Evolutionary conservation across 805 yeast species (phyloP).

Genomic region (Dipodascus geniculatus): DNA sequence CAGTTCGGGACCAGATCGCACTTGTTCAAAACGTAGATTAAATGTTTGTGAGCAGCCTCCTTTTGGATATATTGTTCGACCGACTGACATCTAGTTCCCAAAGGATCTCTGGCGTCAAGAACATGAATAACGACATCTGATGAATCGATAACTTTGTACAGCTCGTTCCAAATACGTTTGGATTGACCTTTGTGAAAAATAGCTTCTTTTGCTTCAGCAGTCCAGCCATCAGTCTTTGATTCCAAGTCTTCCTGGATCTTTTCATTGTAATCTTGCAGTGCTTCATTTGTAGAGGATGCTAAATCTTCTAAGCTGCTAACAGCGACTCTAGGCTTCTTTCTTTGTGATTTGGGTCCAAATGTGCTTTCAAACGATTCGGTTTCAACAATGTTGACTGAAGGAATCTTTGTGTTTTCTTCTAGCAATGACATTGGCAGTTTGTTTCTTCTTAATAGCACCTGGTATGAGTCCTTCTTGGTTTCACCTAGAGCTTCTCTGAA

Average conservation of each 20-base stretch:
- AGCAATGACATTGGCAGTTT: constrained; percentile 91
- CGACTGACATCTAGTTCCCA: constrained; percentile 88
- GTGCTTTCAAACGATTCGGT: constrained; percentile 74
- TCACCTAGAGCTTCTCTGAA: constrained; percentile 91
- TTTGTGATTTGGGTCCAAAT: constrained; percentile 91
- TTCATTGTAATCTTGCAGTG: constrained; percentile 52
- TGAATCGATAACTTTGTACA: constrained; percentile 93
- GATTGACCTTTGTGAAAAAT: constrained; percentile 96
- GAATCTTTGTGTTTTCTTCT: constrained; percentile 73
- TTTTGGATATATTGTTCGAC: constrained; percentile 88
- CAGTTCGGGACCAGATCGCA: constrained; percentile 98
- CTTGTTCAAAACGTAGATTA: constrained; percentile 87
- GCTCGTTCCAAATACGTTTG: constrained; percentile 96
- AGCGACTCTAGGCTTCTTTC: constrained; percentile 79
- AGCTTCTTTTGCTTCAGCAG: constrained; percentile 87
- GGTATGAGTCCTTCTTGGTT: constrained; percentile 69
- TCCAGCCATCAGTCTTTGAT: constrained; percentile 68
- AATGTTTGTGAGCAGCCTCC: constrained; percentile 94
- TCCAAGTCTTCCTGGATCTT: constrained; percentile 42
- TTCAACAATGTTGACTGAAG: constrained; percentile 70
- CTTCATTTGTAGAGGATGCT: constrained; percentile 45
- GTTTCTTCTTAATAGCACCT: constrained; percentile 77
- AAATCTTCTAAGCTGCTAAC: constrained; percentile 72
- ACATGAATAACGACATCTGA: constrained; percentile 96
- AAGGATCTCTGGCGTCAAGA: constrained; percentile 92